Evolutionary conservation across 2,329 filamentous ascomycete species (phyloP), one percentile per base, ranked within the genome.

Genomic region (Aureobasidium lini): DNA sequence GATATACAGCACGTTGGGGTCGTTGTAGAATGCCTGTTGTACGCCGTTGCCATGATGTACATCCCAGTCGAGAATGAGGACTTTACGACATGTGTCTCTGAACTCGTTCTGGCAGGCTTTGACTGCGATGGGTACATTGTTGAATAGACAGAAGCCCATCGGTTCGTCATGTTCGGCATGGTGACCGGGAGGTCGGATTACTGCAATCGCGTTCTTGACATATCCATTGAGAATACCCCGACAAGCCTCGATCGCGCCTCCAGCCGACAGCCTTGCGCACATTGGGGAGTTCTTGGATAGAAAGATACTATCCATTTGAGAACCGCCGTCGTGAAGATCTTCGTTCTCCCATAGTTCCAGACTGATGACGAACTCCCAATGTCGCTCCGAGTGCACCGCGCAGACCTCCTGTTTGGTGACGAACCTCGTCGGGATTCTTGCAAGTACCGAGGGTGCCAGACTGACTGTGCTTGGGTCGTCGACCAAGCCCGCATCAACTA

Each of bases 61-160:
- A 71, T 88, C 84, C 84, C 94, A 99, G 70, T 99, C 94, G 7
- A 99, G 78, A 65, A 99, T 94, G 59, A 99, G 75, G 18, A 99
- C 84, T 73, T 95, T 97, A 59, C 90, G 85, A 69, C 93, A 96
- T 8, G 77, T 76, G 3, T 93, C 84, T 1, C 89, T 89, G 65
- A 89, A 94, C 61, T 91, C 85, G 57, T 81, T 77, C 70, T 96
- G 91, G 70, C 92, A 96, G 11, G 92, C 88, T 61, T 84, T 87
- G n/a, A 91, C 87, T 1, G 92, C 93, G 61, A 99, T 88, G 18
- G 90, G 91, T 3, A 97, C 94, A 68, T 99, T 99, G 76, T 99
- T 96, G 77, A 97, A 97, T 61, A 97, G 83, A 71, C 94, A 99
- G 70, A 99, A 99, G 0, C 94, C 94, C 81, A 96, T 94, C 0